Base-by-base conservation (phyloP, 1,284 basidiomycete genomes). In the Gymnopus androsaceus region DNA sequence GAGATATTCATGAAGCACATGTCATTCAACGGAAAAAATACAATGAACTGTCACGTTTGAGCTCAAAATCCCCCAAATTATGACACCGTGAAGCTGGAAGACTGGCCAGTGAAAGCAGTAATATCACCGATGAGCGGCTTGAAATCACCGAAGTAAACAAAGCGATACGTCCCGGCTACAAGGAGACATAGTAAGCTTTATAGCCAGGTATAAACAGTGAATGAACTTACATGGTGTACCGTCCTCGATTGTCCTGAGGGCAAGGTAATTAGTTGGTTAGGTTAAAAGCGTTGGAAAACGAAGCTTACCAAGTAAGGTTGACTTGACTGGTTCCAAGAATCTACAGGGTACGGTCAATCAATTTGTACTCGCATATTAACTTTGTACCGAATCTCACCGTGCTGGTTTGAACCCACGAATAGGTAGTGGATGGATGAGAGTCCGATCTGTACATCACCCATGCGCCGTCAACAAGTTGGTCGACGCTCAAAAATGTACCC, bases 381-480 rank as follows among this genome's bases (percentile, higher is more conserved):
- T 44, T 25, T 51, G 9, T 37, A 36, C 27, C 23, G n/a, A 17
- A 45, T 25, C 80, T 57, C 61, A 87, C 80, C 1, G 73, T 75
- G 69, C 70, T 84, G 4, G 76, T 82, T 67, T 86, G 75, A 25
- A 65, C 70, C 91, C 91, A 93, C 55, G 79, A 75, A 67, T 82
- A 90, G 19, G 76, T 79, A 1, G 91, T 92, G 7, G 88, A 91
- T 28, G 88, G 88, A 68, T 92, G 90, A 12, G 89, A 90, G 69
- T 94, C 91, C 2, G 88, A 86, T 42, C 84, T 75, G 47, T 87
- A 81, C 0, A 77, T 66, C 53, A 59, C 71, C 88, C 88, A 92
- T 47, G 72, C 65, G 9, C 76, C 79, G 27, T 74, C 67, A 6
- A 76, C 69, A 23, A 78, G 71, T 46, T 76, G 78, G 61, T 92